Conservation (phyloP, 352 stramenopile genomes). For the Phytopythium vexans region DNA sequence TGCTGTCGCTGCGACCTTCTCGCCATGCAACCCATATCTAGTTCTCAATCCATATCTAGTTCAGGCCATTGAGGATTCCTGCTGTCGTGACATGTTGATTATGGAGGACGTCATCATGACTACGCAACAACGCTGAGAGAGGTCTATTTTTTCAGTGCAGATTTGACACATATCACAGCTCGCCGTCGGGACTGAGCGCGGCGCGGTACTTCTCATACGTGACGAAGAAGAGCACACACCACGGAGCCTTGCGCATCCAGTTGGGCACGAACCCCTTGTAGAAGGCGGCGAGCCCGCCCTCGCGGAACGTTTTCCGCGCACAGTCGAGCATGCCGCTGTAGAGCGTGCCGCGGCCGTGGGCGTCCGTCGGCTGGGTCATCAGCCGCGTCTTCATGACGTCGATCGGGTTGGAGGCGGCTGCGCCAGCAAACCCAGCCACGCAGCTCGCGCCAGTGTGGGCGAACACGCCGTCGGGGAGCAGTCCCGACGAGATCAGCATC, state of each 20-base stretch:
- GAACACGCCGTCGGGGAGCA: slow-evolving; percentile 59
- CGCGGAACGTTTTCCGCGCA: slow-evolving; percentile 58
- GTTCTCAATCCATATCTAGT: too few species aligned
- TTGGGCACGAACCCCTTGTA: slow-evolving; percentile 88
- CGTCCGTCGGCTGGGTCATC: slow-evolving; percentile 76
- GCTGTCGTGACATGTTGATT: slow-evolving; percentile 7
- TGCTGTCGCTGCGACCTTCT: too few species aligned
- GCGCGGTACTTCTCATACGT: slow-evolving; percentile 81
- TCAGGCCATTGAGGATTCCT: not conserved
- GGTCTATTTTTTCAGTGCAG: slow-evolving; percentile 10
- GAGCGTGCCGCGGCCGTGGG: slow-evolving; percentile 40
- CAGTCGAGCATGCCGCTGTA: slow-evolving; percentile 78
- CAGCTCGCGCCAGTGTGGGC: slow-evolving; percentile 74
- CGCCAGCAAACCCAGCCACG: slow-evolving; percentile 73
- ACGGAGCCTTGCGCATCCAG: slow-evolving; percentile 86
- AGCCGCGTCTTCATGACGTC: slow-evolving; percentile 85
- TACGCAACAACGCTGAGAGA: slow-evolving; percentile 17
- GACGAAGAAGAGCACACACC: slow-evolving; percentile 87
- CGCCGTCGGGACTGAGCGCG: slow-evolving; percentile 20
- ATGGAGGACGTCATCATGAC: not conserved
- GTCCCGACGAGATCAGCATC: slow-evolving; percentile 56
- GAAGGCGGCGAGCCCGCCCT: slow-evolving; percentile 62
- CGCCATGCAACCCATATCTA: too few species aligned
- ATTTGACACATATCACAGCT: slow-evolving; percentile 13
- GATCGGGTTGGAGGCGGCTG: slow-evolving; percentile 73